These are phyloP conservation scores for Vitis amurensis DNA, from an alignment of 164 flowering plant species.

Conservation along the genomic window DNA sequence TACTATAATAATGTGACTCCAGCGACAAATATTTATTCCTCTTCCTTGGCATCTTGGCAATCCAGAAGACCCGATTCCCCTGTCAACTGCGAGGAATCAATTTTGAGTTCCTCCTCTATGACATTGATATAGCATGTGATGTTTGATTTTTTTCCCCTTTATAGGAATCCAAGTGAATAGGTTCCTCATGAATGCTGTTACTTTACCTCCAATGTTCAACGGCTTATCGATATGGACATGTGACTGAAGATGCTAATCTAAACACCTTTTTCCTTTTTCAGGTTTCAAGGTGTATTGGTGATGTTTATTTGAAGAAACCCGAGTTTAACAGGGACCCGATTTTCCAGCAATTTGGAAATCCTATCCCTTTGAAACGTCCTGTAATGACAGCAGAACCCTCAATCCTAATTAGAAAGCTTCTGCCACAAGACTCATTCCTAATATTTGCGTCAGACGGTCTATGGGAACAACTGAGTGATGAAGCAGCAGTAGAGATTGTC, in stretches of 20 bases:
- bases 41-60: slow-evolving; percentile 5
- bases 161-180: slow-evolving; percentile 1
- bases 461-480: slow-evolving; percentile 61
- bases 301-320: slow-evolving; percentile 59
- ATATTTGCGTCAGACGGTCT: slow-evolving; percentile 66
- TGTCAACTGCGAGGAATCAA: neutral
- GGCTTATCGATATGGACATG: neutral
- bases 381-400: slow-evolving; percentile 66
- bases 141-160: neutral
- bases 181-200: neutral
- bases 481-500: slow-evolving; percentile 57
- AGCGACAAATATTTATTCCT: neutral
- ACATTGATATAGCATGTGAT: neutral
- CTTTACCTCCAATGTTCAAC: neutral
- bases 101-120: neutral
- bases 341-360: slow-evolving; percentile 40
- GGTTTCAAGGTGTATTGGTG: slow-evolving; percentile 73
- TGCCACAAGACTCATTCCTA: slow-evolving; percentile 46
- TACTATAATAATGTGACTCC: slow-evolving; percentile 4
- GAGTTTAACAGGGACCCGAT: slow-evolving; percentile 47
- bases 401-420: slow-evolving; percentile 37
- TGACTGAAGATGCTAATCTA: neutral
- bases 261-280: slow-evolving; percentile 16
- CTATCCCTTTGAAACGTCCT: slow-evolving; percentile 42
- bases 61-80: neutral